Conservation (phyloP, 139 green algal species). For the Bryopsis sp. region DNA sequence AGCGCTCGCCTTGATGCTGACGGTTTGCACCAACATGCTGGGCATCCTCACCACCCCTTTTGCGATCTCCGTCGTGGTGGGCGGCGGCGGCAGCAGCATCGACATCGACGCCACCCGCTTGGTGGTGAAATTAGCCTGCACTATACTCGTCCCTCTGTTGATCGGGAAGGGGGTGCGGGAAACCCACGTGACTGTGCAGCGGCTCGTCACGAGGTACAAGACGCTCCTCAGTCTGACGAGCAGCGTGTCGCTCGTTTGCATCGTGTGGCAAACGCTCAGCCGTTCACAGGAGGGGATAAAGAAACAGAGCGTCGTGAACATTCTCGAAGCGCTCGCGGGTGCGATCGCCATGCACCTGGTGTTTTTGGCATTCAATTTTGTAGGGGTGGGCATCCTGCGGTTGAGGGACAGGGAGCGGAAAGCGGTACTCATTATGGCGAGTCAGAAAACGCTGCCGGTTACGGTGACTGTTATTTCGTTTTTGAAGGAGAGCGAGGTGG, state of each 20-base stretch:
- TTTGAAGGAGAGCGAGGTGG: conserved; percentile 29
- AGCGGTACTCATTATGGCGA: conserved; percentile 37
- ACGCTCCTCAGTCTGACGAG: conserved; percentile 27
- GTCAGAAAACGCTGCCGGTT: conserved; percentile 48
- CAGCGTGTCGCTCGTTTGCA: conserved; percentile 36
- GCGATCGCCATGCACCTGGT: conserved; percentile 39
- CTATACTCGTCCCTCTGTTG: conserved; percentile 57
- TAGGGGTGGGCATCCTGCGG: conserved; percentile 30
- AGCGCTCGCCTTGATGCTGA: conserved; percentile 70
- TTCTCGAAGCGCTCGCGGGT: conserved; percentile 19
- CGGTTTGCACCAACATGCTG: conserved; percentile 63
- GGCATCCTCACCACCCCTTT: conserved; percentile 64
- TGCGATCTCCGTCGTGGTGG: conserved; percentile 45
- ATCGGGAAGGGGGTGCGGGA: conserved; percentile 54
- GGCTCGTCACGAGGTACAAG: conserved; percentile 31
- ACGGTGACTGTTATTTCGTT: conserved; percentile 42
- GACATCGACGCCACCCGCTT: conserved; percentile 47
- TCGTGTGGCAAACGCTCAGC: conserved; percentile 55
- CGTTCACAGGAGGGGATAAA: background rate
- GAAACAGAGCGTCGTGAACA: background rate
- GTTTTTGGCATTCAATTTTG: conserved; percentile 44
- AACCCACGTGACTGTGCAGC: conserved; percentile 3
- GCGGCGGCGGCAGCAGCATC: conserved; percentile 25
- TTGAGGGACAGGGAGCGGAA: conserved; percentile 40
- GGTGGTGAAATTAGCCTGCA: conserved; percentile 65